phyloP scores from a whole-genome alignment of 257 asterid species.

The Solanum piurae region DNA sequence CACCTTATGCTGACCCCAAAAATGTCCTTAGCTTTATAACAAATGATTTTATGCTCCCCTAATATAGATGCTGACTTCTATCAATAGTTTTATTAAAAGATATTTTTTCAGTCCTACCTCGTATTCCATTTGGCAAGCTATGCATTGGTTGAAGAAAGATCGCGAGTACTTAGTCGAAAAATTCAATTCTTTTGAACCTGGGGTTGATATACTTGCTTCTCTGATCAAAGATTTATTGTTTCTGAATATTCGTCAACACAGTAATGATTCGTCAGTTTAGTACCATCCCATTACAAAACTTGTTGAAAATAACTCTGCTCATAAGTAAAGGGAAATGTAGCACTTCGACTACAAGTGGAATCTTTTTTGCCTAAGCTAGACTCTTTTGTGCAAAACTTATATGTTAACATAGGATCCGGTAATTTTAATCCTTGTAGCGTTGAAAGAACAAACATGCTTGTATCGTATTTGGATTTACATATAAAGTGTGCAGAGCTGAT shows the following conservation, averaged over 20 bases:
- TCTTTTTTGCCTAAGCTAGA: background rate
- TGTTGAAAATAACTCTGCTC: background rate
- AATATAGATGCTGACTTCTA: background rate
- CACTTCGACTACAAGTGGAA: background rate
- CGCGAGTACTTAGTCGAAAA: slow-evolving; percentile 48
- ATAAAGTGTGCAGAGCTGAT: background rate
- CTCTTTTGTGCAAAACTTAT: background rate
- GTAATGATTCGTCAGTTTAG: background rate
- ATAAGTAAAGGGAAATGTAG: background rate
- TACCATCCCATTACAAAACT: background rate
- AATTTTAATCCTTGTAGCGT: background rate
- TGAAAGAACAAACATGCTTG: background rate
- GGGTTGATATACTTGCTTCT: slow-evolving; percentile 40
- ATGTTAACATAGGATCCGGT: background rate
- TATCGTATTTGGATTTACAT: background rate
- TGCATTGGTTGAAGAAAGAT: slow-evolving; percentile 52
- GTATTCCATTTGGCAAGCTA: too few relatives aligned
- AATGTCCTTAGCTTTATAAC: background rate
- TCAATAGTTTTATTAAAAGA: background rate
- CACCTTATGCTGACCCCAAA: background rate
- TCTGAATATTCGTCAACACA: slow-evolving; percentile 20
- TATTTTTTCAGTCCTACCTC: too few relatives aligned
- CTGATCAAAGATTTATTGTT: slow-evolving; percentile 55
- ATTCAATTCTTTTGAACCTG: slow-evolving; percentile 40
- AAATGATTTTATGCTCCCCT: background rate